Conservation (phyloP, 306 rosid species). For the Pyrus communis region DNA sequence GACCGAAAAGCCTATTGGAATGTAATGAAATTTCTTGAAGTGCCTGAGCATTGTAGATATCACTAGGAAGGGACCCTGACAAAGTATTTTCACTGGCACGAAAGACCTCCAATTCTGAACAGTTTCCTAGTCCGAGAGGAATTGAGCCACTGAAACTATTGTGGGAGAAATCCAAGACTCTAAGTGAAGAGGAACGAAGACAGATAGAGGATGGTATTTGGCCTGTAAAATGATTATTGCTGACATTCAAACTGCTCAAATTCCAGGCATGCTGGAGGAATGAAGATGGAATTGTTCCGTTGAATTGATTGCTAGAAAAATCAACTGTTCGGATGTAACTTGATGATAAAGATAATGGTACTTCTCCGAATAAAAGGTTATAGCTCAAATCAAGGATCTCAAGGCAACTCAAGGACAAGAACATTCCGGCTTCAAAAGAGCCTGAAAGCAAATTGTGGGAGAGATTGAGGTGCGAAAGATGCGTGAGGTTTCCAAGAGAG, state of each 20-base stretch:
- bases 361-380: too few relatives aligned
- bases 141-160: not conserved
- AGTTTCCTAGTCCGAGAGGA: not conserved
- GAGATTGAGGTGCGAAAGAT: too few relatives aligned
- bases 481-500: too few relatives aligned
- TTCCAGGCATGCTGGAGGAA: not conserved
- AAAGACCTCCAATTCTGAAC: not conserved
- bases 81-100: not conserved
- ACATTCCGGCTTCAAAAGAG: too few relatives aligned
- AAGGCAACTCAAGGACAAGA: too few relatives aligned
- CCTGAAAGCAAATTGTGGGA: too few relatives aligned
- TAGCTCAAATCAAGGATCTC: too few relatives aligned
- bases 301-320: not conserved
- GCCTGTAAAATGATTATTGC: not conserved
- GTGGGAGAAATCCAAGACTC: not conserved
- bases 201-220: not conserved
- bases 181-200: not conserved
- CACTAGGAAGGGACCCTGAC: not conserved
- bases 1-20: not conserved
- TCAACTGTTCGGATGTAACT: not conserved
- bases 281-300: not conserved
- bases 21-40: not conserved
- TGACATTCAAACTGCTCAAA: not conserved
- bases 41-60: not conserved
- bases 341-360: too few relatives aligned